Percentiles rank a stretch among this genome's conserved stretches.
Evolutionary conservation across 768 basidiomycete genomes (phyloP).

Genomic region (Mycena pura): DNA sequence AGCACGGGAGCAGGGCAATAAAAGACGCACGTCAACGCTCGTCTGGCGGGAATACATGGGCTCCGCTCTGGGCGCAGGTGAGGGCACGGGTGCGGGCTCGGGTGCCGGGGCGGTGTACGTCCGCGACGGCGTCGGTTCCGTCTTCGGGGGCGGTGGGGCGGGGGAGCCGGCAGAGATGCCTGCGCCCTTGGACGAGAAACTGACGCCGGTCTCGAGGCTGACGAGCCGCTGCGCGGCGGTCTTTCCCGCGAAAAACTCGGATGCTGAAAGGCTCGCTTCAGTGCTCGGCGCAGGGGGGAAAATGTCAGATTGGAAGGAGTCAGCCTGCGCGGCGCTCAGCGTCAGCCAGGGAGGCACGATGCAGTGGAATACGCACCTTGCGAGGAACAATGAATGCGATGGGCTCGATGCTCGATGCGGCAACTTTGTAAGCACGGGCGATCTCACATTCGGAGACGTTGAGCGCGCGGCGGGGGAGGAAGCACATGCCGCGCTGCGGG

Average conservation of each 20-base stretch:
- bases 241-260: slow-evolving; percentile 91
- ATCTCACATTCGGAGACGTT: slow-evolving; percentile 94
- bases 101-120: slow-evolving; percentile 28
- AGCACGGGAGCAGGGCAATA: slow-evolving; percentile 4
- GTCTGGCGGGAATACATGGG: slow-evolving; percentile 25
- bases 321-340: slow-evolving; percentile 62
- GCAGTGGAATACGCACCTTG: slow-evolving; percentile 60
- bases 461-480: slow-evolving; percentile 91
- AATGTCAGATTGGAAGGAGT: slow-evolving; percentile 97
- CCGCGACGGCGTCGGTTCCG: slow-evolving; percentile 29
- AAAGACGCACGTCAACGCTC: slow-evolving; percentile 39
- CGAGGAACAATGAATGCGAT: slow-evolving; percentile 96
- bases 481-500: slow-evolving; percentile 96
- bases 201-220: slow-evolving; percentile 73
- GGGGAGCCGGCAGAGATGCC: slow-evolving; percentile 37
- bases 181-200: slow-evolving; percentile 36
- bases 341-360: slow-evolving; percentile 2
- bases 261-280: slow-evolving; percentile 80
- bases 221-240: slow-evolving; percentile 78
- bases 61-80: slow-evolving; percentile 31
- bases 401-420: slow-evolving; percentile 77
- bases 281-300: slow-evolving; percentile 89
- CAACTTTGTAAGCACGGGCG: slow-evolving; percentile 91
- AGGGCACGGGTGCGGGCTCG: slow-evolving; percentile 28
- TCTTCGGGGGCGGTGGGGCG: slow-evolving; percentile 31